Evolutionary conservation across 31 red algal species (phyloP), one percentile per base, ranked within the genome.

Genomic region (Asparagopsis taxiformis): DNA sequence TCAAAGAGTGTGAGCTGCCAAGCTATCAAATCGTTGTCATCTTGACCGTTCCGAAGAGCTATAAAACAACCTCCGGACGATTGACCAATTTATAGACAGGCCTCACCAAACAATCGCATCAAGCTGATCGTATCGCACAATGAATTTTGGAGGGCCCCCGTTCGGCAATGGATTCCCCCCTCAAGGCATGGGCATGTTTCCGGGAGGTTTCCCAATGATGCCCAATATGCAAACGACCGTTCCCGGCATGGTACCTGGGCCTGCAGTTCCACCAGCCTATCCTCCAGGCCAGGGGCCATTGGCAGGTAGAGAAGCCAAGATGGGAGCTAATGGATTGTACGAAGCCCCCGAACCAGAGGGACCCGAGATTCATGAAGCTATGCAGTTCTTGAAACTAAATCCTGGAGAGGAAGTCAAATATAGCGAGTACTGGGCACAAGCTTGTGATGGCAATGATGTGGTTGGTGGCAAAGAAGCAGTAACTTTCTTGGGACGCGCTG

Each of bases 351-450:
- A 75, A 51, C 62, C 59, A 8, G 81, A 85, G 9, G 70, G 68
- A 11, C 81, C 81, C 20, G 81, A 85, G 60, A 33, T 59, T 10
- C 81, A 85, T 33, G 68, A 87, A 38, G 91, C 77, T 29, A 30
- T n/a, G 59, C 66, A 88, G 28, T 80, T 82, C 62, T 65, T 94
- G 25, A 49, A 57, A 4, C 55, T 94, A 19, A 94, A 94, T 62
- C 80, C 80, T 25, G 77, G 62, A 26, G 91, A 94, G 82, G 68
- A 49, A 20, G 55, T 65, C 49, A 70, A 78, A 46, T 94, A 94
- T 36, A 43, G 46, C 19, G 83, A 87, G 34, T 82, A 82, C 39
- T 94, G 91, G 91, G 25, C 56, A 22, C 63, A 88, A 51, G 91
- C 91, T 26, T 38, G 41, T 19, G 84, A 66, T 39, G 77, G 62